Evolutionary conservation across 805 yeast species (phyloP), one percentile per base, ranked within the genome.

Genomic region (Candida krabiensis): DNA sequence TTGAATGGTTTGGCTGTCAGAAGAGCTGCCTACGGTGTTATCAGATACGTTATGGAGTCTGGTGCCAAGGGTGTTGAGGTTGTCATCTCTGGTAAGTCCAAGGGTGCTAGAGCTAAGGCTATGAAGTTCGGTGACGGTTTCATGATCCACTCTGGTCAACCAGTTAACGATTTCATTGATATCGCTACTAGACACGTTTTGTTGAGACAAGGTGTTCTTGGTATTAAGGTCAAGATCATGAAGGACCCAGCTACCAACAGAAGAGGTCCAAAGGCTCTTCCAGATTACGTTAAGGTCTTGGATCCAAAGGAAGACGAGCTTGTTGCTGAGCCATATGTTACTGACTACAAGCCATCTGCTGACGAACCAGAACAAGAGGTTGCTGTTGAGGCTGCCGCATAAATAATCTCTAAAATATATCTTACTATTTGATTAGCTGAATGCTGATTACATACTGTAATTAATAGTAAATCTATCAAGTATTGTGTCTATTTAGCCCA

Each of bases 51-150:
- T 67, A 93, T 93, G 96, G 97, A 90, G 75, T 88, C 97, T 56
- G 99, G 99, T 77, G 99, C 99, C 70, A 93, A 93, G 87, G 99
- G 99, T 90, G 96, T 95, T 69, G 99, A 93, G 82, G 99, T 93
- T 73, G 98, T 93, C 64, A 86, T 93, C 69, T 89, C 97, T 61
- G 99, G 99, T 84, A 93, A 93, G 80, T 85, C 95, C 73, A 88
- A 97, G 80, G 99, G 96, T 76, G 99, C 98, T 66, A 89, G 99
- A 83, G 99, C 99, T 66, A 93, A 93, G 86, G 83, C 97, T 67
- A 95, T 93, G 96, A 93, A 93, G 79, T 93, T 91, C 84, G 85
- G 93, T 70, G 98, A 91, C 72, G 99, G 99, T 82, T 93, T 93
- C 96, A 87, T 93, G 93, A 93, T 93, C 83, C 99, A 93, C 93